Percentiles rank a stretch among this genome's conserved stretches.
Conservation (phyloP, 345 rosid genomes). For the Eucalyptus grandis region DNA sequence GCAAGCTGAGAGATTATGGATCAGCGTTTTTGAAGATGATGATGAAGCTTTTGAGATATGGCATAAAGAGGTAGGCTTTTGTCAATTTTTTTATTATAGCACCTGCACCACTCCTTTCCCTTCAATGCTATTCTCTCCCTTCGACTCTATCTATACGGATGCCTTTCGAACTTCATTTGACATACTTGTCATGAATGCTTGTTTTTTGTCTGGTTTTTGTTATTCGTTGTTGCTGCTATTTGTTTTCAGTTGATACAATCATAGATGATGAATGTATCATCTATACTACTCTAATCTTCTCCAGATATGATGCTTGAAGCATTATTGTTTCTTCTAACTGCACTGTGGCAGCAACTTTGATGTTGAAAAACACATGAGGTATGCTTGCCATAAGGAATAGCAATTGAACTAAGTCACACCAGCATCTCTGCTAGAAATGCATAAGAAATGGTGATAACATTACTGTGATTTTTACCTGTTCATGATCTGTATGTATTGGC, state of each 20-base stretch:
- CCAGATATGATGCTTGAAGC: neutral
- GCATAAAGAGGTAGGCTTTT: constrained; percentile 53
- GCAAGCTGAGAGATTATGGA: constrained; percentile 65
- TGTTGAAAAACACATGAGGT: neutral
- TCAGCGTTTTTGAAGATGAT: constrained; percentile 77
- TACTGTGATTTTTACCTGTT: neutral
- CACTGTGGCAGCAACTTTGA: neutral
- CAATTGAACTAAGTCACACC: neutral
- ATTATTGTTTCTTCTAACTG: neutral
- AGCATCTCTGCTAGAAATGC: neutral
- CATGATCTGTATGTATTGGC: neutral
- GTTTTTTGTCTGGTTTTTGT: neutral
- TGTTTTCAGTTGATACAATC: neutral
- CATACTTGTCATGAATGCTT: neutral
- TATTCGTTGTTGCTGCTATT: neutral
- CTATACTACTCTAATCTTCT: neutral
- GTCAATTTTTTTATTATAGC: neutral
- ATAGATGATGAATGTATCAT: neutral
- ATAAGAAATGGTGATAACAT: neutral
- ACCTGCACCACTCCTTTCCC: neutral
- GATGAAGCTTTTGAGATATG: constrained; percentile 87
- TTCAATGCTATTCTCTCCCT: neutral
- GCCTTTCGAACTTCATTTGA: neutral
- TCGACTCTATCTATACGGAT: neutral
- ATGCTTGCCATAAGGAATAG: neutral